Evolutionary conservation across 306 rosid species (phyloP).

Genomic region (Prunus padus): DNA sequence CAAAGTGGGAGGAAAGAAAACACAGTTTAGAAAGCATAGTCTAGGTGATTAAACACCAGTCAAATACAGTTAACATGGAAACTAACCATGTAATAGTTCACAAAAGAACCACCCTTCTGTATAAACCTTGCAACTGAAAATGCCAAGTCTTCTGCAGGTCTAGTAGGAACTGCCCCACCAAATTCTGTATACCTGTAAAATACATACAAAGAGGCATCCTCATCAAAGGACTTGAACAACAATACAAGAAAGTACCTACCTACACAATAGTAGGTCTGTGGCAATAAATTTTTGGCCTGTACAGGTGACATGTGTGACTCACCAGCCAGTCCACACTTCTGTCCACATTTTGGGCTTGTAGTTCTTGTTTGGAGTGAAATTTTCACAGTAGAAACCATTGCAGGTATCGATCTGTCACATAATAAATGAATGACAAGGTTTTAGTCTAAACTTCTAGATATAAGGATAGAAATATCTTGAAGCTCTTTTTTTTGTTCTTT

Average conservation of each 20-base stretch:
- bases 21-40: background rate
- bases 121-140: constrained; percentile 78
- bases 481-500: background rate
- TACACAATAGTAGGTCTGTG: background rate
- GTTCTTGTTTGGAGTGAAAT: constrained; percentile 62
- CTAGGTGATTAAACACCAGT: background rate
- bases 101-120: constrained; percentile 83
- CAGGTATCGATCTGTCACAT: constrained; percentile 76
- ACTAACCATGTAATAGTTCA: constrained; percentile 85
- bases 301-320: constrained; percentile 29
- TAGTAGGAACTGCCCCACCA: constrained; percentile 77
- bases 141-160: constrained; percentile 88
- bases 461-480: constrained; percentile 5
- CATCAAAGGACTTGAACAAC: background rate
- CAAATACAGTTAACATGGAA: background rate
- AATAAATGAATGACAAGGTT: constrained; percentile 13
- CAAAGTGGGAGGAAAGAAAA: constrained; percentile 10
- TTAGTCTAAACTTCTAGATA: background rate
- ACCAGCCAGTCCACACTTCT: constrained; percentile 97
- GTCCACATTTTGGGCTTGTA: constrained; percentile 96
- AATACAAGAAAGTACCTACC: constrained; percentile 5
- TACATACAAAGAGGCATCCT: constrained; percentile 6
- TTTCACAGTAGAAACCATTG: constrained; percentile 90
- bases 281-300: background rate
- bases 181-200: constrained; percentile 75